Evolutionary conservation across 495 filamentous ascomycete species (phyloP).

Genomic region (Immersiella caudata): DNA sequence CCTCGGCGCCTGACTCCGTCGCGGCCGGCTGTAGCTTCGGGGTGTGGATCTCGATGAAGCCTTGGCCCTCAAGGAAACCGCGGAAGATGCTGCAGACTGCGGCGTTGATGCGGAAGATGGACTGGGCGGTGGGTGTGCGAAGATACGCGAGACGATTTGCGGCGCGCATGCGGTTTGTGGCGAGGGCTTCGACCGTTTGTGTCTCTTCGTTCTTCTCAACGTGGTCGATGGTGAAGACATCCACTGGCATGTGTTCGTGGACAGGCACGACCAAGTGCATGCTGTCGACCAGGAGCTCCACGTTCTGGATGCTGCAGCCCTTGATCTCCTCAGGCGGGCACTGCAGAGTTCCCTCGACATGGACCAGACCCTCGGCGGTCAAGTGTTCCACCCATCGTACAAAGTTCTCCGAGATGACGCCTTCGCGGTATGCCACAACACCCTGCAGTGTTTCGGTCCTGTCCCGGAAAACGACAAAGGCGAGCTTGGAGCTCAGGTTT

Average conservation of each 20-base stretch:
- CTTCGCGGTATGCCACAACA: slow-evolving; percentile 62
- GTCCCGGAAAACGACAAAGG: slow-evolving; percentile 85
- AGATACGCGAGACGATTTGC: slow-evolving; percentile 86
- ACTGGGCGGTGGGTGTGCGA: slow-evolving; percentile 81
- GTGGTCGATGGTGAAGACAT: slow-evolving; percentile 56
- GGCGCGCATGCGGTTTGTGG: slow-evolving; percentile 55
- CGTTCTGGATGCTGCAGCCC: slow-evolving; percentile 71
- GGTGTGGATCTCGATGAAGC: slow-evolving; percentile 90
- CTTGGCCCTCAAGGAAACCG: slow-evolving; percentile 71
- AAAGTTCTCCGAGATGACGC: slow-evolving; percentile 72
- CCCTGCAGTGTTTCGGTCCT: slow-evolving; percentile 82
- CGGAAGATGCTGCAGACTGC: slow-evolving; percentile 81
- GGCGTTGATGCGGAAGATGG: slow-evolving; percentile 79
- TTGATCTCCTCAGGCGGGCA: slow-evolving; percentile 75
- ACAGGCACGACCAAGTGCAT: slow-evolving; percentile 68
- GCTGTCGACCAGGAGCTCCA: slow-evolving; percentile 79
- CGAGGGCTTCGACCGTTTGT: slow-evolving; percentile 45
- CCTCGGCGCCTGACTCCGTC: slow-evolving; percentile 88
- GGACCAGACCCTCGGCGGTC: slow-evolving; percentile 77
- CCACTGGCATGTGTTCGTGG: slow-evolving; percentile 70
- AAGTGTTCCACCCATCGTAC: slow-evolving; percentile 84
- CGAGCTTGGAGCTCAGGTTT: slow-evolving; percentile 81
- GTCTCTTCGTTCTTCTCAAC: slow-evolving; percentile 44
- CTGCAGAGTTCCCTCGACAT: slow-evolving; percentile 75
- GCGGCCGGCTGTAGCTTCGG: slow-evolving; percentile 89